phyloP scores from a whole-genome alignment of 1,284 basidiomycete genomes.

The Irpex sp. region DNA sequence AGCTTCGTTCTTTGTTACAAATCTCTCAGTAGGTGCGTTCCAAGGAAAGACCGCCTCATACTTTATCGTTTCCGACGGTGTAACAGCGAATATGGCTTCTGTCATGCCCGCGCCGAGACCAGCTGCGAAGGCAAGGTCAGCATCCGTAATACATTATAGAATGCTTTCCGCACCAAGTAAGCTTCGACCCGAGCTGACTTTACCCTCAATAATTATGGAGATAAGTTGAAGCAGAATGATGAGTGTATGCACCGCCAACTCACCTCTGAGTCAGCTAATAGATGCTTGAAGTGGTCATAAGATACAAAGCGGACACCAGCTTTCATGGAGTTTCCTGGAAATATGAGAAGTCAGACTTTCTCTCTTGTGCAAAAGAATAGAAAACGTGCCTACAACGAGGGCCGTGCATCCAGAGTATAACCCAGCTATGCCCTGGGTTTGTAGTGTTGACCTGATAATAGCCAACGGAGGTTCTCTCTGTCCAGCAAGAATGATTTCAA shows the following conservation, averaged over 20 bases:
- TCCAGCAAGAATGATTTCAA: not conserved
- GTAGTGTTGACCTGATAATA: constrained; percentile 70
- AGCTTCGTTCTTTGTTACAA: constrained; percentile 79
- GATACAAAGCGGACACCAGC: constrained; percentile 94
- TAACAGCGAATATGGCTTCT: constrained; percentile 94
- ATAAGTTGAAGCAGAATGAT: not conserved
- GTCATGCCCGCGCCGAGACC: constrained; percentile 94
- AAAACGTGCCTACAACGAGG: constrained; percentile 66
- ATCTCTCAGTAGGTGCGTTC: not conserved
- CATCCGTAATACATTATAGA: not conserved
- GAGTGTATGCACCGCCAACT: constrained; percentile 15
- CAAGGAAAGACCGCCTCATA: constrained; percentile 34
- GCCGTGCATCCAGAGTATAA: constrained; percentile 88
- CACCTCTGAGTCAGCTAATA: constrained; percentile 82
- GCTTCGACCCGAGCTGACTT: constrained; percentile 82
- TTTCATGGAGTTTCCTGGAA: constrained; percentile 69
- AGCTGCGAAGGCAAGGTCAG: constrained; percentile 41
- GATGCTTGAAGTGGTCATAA: constrained; percentile 90
- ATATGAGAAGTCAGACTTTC: not conserved
- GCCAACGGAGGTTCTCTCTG: constrained; percentile 66
- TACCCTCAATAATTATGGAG: constrained; percentile 56
- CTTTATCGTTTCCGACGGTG: constrained; percentile 99
- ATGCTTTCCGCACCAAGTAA: constrained; percentile 60
- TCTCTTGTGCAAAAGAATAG: not conserved
- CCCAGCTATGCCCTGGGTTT: constrained; percentile 70